Evolutionary conservation across 2,329 filamentous ascomycete genomes (phyloP), one percentile per base, ranked within the genome.

Genomic region (Pseudogymnoascus sp.): DNA sequence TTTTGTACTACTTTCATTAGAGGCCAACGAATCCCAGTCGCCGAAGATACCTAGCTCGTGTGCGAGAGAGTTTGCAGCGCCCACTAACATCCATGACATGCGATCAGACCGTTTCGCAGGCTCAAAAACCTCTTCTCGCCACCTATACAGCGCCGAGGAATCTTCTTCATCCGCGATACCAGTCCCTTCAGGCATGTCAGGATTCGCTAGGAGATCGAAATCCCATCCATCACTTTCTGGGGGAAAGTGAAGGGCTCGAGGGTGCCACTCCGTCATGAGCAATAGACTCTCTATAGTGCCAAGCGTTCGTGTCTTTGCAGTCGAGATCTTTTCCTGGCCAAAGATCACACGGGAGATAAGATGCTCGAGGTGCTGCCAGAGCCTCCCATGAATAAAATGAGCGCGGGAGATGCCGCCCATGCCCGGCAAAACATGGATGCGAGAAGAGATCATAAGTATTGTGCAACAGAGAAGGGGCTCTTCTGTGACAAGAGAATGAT

Each of bases 21-120:
- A 12, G n/a, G 41, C 6, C 12, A 14, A 45, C 41, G 66, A 69
- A 49, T 72, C 72, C 38, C 74, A 72, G 33, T 77, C 74, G 59
- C 80, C 75, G 64, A 81, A 78, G n/a, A 83, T 72, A 2, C 80
- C 77, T 23, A 82, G 71, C 65, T 83, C 80, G 61, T 82, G 80
- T 1, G 80, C 78, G 11, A 84, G 72, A 2, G 80, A 80, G 23
- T 81, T 68, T 0, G 79, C 81, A 66, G 78, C 80, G 2, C 82
- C 82, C 41, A 84, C 76, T 19, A 83, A 67, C 78, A 83, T 84
- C 82, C 82, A 84, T 0, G 81, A 83, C 81, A 84, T 84, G 2
- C 81, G 77, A 66, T 83, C 81, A 0, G 80, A 83, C 62, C 79
- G 73, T 63, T 78, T 78, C 1, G 81, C 79, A 2, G 81, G 80